phyloP scores from a whole-genome alignment of 257 asterid genomes.

The Jaltomata sinuosa region DNA sequence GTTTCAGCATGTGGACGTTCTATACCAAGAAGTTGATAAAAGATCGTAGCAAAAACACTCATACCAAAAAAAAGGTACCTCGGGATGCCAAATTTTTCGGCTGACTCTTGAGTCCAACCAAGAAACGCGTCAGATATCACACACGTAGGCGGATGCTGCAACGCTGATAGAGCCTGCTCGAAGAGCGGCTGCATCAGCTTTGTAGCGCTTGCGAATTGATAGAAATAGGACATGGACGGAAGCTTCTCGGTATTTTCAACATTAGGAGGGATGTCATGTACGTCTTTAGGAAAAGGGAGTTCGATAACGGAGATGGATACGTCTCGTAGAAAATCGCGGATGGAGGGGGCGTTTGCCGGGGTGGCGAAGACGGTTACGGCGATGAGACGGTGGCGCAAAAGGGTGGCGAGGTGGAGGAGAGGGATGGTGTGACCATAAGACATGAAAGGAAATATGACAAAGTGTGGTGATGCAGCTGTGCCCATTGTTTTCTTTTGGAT shows the following conservation, averaged over 20 bases:
- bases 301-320: constrained; percentile 24
- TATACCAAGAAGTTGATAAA: constrained; percentile 23
- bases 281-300: constrained; percentile 50
- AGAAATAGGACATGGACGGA: constrained; percentile 29
- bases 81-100: constrained; percentile 33
- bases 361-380: constrained; percentile 64
- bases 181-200: constrained; percentile 45
- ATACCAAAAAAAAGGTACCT: constrained; percentile 45
- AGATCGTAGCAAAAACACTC: constrained; percentile 35
- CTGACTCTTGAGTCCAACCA: constrained; percentile 54
- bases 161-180: constrained; percentile 26
- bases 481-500: constrained; percentile 20
- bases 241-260: constrained; percentile 57
- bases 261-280: constrained; percentile 43
- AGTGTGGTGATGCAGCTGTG: constrained; percentile 34
- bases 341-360: constrained; percentile 33
- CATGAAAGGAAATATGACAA: constrained; percentile 61
- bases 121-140: constrained; percentile 50
- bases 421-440: constrained; percentile 73
- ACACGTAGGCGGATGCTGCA: constrained; percentile 34
- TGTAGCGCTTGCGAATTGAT: constrained; percentile 27
- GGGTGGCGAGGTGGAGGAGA: constrained; percentile 58
- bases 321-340: constrained; percentile 28
- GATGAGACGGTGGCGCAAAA: constrained; percentile 40
- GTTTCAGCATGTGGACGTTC: constrained; percentile 35